Evolutionary conservation across 2,329 filamentous ascomycete genomes (phyloP), one percentile per base, ranked within the genome.

Genomic region (Emergomyces orientalis): DNA sequence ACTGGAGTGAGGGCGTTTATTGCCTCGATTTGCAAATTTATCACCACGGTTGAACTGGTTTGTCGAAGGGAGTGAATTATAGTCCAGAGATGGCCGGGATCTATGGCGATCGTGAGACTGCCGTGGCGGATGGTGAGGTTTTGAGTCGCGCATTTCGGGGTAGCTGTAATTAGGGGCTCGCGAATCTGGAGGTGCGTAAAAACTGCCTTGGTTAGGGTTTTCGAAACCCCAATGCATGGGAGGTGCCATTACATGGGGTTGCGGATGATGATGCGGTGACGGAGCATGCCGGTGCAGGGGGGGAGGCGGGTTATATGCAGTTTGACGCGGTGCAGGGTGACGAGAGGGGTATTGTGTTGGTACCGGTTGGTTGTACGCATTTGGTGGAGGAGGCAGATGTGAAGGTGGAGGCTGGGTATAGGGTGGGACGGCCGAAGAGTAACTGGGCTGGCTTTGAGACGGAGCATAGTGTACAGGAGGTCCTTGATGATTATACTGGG

Each of bases 141-240:
- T 65, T 66, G 70, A 66, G 66, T 68, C 69, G 43, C 72, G 72
- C 63, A 75, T 72, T 69, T 69, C 69, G 54, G 69, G 67, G 64
- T 72, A 69, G 73, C 78, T 78, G 73, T 77, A 76, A 73, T 78
- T 78, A 69, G 81, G 76, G 58, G 79, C 75, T 57, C 78, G 75
- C 63, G 82, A 77, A 60, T 74, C 74, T 58, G 62, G 52, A 3
- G 51, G 25, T 0, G 51, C 32, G 37, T 57, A 55, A n/a, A 17
- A 49, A 27, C 19, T 22, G 32, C 37, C 22, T 34, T 52, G 41
- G 32, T 22, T 39, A 19, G 55, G 17, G 19, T 60, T 41, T 30
- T 84, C 81, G 72, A 82, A 82, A 3, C 81, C 81, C 76, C 83
- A 82, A 62, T 78, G 78, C 66, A 84, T 81, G 1, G 81, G 81